Percentiles rank a stretch among this genome's conserved stretches.
These are phyloP conservation scores for Durotheca rogersii DNA, from an alignment of 495 filamentous ascomycete genomes.

Conservation along the genomic window DNA sequence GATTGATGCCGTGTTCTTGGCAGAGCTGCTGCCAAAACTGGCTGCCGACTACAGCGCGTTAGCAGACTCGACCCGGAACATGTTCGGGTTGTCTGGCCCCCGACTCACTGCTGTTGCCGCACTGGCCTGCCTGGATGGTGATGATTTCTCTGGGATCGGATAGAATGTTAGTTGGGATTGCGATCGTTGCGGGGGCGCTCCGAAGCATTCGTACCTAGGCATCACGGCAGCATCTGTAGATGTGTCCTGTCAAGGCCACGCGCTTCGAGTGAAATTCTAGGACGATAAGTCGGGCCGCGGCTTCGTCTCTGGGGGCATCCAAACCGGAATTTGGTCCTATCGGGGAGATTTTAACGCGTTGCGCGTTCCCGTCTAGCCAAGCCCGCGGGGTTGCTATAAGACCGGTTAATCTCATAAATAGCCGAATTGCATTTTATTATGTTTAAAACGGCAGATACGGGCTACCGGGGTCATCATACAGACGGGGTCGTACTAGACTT, in stretches of 20 bases:
- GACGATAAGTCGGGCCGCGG: too few relatives aligned
- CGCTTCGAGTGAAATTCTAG: too few relatives aligned
- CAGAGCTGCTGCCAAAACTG: conserved; percentile 98
- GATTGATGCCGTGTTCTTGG: conserved; percentile 95
- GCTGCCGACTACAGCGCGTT: conserved; percentile 65
- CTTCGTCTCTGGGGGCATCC: too few relatives aligned
- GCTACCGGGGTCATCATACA: too few relatives aligned
- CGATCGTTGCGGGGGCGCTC: not conserved
- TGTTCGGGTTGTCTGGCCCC: not conserved
- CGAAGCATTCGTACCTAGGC: conserved; percentile 42
- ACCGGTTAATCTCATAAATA: conserved; percentile 4
- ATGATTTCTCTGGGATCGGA: conserved; percentile 85
- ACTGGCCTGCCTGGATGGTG: conserved; percentile 97
- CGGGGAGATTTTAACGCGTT: conserved; percentile 21
- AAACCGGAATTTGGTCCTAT: conserved; percentile 8
- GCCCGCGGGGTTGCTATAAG: conserved; percentile 1
- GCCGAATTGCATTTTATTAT: too few relatives aligned
- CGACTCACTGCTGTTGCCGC: conserved; percentile 95
- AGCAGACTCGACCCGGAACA: conserved; percentile 13
- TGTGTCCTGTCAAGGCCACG: too few relatives aligned
- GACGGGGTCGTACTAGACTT: too few relatives aligned
- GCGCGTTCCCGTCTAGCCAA: conserved; percentile 11
- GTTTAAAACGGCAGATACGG: too few relatives aligned
- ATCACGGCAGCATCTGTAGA: conserved; percentile 44
- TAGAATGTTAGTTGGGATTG: conserved; percentile 15